A percentile compares a stretch with the other conserved stretches of the same genome.
phyloP scores from a whole-genome alignment of 73 alveolate species.

The Paramecium sonneborni region DNA sequence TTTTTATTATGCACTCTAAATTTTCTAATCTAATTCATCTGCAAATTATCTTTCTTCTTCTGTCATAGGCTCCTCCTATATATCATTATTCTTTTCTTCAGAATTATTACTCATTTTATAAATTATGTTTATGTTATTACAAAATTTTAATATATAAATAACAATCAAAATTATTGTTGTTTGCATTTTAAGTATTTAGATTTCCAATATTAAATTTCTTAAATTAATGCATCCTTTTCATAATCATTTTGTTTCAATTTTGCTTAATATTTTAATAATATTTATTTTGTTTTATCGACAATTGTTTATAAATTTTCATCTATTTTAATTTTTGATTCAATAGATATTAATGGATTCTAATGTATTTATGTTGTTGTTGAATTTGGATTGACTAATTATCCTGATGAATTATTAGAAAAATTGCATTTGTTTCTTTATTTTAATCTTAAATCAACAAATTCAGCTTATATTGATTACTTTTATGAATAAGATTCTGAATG shows the following conservation, averaged over 20 bases:
- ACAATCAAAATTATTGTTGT: not conserved
- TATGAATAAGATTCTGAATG: not conserved
- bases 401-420: slow-evolving; percentile 19
- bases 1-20: slow-evolving; percentile 3
- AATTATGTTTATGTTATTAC: not conserved
- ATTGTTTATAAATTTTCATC: not conserved
- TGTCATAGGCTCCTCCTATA: not conserved
- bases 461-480: not conserved
- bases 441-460: not conserved
- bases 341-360: not conserved
- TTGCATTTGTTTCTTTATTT: not conserved
- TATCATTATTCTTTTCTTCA: not conserved
- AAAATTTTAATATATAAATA: not conserved
- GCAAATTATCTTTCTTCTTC: slow-evolving; percentile 34
- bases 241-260: not conserved
- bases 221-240: not conserved
- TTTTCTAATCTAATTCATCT: not conserved
- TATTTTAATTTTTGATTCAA: not conserved
- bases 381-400: slow-evolving; percentile 15
- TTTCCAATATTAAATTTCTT: slow-evolving; percentile 24
- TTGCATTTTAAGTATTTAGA: not conserved
- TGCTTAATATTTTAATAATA: not conserved
- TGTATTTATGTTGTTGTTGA: slow-evolving; percentile 18
- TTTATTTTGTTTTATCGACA: not conserved
- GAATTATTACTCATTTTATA: not conserved